These are phyloP conservation scores for Calonectria montana DNA, from an alignment of 2,329 filamentous ascomycete species.

Conservation along the genomic window DNA sequence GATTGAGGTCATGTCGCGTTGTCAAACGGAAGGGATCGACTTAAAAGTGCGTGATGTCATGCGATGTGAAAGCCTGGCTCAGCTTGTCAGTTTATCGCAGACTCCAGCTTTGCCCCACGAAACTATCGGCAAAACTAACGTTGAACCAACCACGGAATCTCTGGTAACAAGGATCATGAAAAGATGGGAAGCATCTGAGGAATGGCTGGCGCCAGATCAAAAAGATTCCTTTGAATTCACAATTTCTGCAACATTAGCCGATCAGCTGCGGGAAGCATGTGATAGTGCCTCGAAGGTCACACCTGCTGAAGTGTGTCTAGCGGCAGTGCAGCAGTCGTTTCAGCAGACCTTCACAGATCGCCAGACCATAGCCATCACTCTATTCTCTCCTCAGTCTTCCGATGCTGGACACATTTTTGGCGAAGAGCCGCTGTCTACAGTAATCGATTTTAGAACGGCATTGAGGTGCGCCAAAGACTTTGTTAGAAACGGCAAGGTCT, in stretches of 20 bases:
- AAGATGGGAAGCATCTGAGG: not conserved
- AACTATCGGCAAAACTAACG: not conserved
- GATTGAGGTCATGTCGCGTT: constrained; percentile 55
- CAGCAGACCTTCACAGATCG: not conserved
- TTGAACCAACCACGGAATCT: not conserved
- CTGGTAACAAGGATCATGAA: not conserved
- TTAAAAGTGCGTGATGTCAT: constrained; percentile 34
- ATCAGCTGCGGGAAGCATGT: not conserved
- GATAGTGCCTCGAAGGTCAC: not conserved
- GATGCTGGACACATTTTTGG: not conserved
- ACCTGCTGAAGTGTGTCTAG: constrained; percentile 1
- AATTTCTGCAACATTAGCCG: not conserved
- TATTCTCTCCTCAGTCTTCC: not conserved
- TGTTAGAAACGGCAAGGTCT: not conserved
- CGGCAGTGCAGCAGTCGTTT: constrained; percentile 6
- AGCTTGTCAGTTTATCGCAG: not conserved
- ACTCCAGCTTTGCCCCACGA: not conserved
- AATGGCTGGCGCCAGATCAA: not conserved
- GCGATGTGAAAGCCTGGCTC: not conserved
- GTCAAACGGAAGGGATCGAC: constrained; percentile 57
- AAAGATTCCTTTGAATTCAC: not conserved
- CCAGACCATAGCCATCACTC: not conserved
- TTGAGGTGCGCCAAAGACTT: not conserved
- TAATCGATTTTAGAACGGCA: not conserved
- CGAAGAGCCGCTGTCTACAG: not conserved